Evolutionary conservation across 2,329 filamentous ascomycete species (phyloP).

Genomic region (Alternaria arborescens): DNA sequence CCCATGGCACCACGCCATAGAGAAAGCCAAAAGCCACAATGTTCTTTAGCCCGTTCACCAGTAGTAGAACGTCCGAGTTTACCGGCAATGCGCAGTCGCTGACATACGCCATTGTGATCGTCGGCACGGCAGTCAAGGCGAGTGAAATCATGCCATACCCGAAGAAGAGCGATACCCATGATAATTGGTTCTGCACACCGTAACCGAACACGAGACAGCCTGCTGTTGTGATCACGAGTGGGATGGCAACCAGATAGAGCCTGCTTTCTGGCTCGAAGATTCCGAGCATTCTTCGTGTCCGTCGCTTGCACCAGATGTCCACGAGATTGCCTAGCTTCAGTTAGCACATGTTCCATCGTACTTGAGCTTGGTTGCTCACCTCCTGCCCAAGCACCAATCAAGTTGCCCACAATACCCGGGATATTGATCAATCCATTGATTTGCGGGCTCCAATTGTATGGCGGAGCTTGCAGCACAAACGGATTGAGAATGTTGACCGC

Average conservation of each 20-base stretch:
- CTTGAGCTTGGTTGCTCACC: conserved; percentile 11
- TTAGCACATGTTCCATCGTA: not conserved
- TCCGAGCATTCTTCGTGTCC: conserved; percentile 52
- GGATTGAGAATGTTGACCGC: conserved; percentile 52
- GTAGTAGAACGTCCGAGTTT: conserved; percentile 49
- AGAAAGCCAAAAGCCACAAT: conserved; percentile 60
- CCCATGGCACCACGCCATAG: conserved; percentile 58
- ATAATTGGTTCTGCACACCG: conserved; percentile 51
- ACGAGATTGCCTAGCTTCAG: conserved; percentile 50
- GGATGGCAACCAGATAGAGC: conserved; percentile 53
- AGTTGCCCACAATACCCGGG: conserved; percentile 54
- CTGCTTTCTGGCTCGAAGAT: conserved; percentile 58
- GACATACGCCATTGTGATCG: conserved; percentile 57
- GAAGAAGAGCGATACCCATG: conserved; percentile 58
- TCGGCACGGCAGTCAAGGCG: conserved; percentile 50
- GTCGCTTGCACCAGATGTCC: conserved; percentile 55
- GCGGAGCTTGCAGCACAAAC: conserved; percentile 53
- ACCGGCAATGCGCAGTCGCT: conserved; percentile 50
- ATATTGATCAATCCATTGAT: conserved; percentile 54
- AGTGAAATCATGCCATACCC: conserved; percentile 58
- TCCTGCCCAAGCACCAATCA: conserved; percentile 54
- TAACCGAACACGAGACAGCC: conserved; percentile 58
- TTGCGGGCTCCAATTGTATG: conserved; percentile 48
- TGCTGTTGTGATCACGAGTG: conserved; percentile 53
- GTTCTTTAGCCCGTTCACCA: conserved; percentile 56